phyloP scores from a whole-genome alignment of 495 filamentous ascomycete species.

The Neurospora discreta region DNA sequence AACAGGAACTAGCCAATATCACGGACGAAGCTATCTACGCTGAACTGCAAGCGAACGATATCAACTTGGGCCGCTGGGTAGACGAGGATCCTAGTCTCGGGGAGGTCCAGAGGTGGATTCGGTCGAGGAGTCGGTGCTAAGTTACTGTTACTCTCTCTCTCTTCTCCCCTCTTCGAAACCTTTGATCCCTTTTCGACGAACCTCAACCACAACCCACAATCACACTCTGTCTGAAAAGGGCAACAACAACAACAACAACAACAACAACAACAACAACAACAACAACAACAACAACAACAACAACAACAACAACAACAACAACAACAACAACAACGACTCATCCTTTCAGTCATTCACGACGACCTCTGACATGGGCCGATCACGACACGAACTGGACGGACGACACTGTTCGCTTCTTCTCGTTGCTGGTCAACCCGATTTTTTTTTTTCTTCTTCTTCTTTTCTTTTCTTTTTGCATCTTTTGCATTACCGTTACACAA shows the following conservation, averaged over 20 bases:
- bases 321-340: no score
- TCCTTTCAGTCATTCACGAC: no score
- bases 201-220: no score
- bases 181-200: no score
- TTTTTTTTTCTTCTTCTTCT: not conserved
- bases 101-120: constrained; percentile 40
- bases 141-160: no score
- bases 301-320: no score
- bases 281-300: no score
- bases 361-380: no score
- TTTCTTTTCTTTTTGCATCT: constrained; percentile 1
- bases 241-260: no score
- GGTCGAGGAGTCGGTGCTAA: constrained; percentile 19
- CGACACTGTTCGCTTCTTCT: not conserved
- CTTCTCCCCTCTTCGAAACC: not conserved
- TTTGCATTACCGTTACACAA: not conserved
- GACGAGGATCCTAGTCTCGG: constrained; percentile 54
- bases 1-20: constrained; percentile 55
- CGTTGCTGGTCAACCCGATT: not conserved
- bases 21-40: constrained; percentile 56
- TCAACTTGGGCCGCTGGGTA: constrained; percentile 61
- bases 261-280: no score
- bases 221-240: no score
- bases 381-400: no score
- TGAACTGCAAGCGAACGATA: constrained; percentile 53